phyloP scores from a whole-genome alignment of 495 filamentous ascomycete species.

The Penicillium arizonense region DNA sequence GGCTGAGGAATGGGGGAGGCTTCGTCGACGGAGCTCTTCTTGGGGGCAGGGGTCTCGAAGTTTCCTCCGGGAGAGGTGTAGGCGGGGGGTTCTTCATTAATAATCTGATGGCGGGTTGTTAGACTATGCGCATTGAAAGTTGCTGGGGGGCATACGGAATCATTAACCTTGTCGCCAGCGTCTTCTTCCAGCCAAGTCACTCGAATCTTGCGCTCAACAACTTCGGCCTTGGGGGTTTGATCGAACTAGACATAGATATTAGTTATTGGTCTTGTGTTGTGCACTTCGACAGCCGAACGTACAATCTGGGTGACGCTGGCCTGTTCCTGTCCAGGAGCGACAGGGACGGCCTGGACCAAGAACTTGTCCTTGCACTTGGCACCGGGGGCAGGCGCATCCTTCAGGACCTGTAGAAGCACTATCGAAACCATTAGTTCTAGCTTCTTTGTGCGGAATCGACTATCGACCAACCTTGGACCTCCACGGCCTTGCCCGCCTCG shows the following conservation, averaged over 20 bases:
- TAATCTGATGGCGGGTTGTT: conserved; percentile 6
- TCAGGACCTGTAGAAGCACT: conserved; percentile 98
- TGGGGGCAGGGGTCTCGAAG: conserved; percentile 49
- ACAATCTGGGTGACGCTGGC: conserved; percentile 77
- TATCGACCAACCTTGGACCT: conserved; percentile 76
- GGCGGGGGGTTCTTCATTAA: conserved; percentile 52
- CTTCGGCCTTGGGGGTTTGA: conserved; percentile 67
- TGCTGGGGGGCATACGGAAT: conserved; percentile 35
- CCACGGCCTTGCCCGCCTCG: conserved; percentile 80
- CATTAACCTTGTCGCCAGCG: conserved; percentile 43
- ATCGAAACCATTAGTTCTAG: conserved; percentile 15
- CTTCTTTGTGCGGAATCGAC: not conserved
- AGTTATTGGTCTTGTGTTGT: conserved; percentile 5
- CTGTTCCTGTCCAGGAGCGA: conserved; percentile 81
- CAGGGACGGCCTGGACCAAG: conserved; percentile 88
- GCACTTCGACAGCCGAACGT: conserved; percentile 29
- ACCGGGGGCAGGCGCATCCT: conserved; percentile 82
- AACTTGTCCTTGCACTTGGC: conserved; percentile 97
- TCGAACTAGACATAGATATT: conserved; percentile 51
- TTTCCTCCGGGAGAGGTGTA: conserved; percentile 56
- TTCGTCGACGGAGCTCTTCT: conserved; percentile 28
- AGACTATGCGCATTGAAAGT: conserved; percentile 2
- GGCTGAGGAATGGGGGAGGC: conserved; percentile 38
- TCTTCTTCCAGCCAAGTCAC: conserved; percentile 75
- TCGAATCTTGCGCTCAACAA: conserved; percentile 96